phyloP scores from a whole-genome alignment of 768 basidiomycete genomes.

The Lyophyllum atratum region DNA sequence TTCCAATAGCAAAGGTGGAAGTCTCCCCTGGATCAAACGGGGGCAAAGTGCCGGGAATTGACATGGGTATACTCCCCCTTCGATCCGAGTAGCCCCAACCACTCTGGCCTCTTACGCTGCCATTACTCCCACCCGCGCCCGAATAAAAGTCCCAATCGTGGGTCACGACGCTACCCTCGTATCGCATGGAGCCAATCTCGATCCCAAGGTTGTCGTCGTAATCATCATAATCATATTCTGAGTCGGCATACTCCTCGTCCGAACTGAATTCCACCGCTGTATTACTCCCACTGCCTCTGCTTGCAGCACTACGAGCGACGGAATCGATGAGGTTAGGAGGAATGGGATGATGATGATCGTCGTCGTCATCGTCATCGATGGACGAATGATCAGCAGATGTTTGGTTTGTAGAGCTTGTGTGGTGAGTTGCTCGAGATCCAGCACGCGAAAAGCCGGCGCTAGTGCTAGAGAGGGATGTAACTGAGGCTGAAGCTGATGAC shows the following conservation, averaged over 20 bases:
- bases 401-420: constrained; percentile 33
- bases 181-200: constrained; percentile 40
- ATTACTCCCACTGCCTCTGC: constrained; percentile 25
- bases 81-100: constrained; percentile 26
- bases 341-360: constrained; percentile 34
- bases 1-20: constrained; percentile 24
- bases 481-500: constrained; percentile 47
- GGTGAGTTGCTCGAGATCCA: constrained; percentile 27
- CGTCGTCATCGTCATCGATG: constrained; percentile 38
- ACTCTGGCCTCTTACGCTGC: constrained; percentile 21
- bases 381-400: constrained; percentile 38
- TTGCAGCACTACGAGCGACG: constrained; percentile 25
- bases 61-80: constrained; percentile 63
- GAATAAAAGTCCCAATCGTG: constrained; percentile 25
- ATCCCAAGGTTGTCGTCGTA: constrained; percentile 37
- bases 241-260: constrained; percentile 48
- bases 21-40: constrained; percentile 12
- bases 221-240: constrained; percentile 34
- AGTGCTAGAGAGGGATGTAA: constrained; percentile 41
- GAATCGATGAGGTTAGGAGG: constrained; percentile 20
- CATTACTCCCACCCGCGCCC: constrained; percentile 23
- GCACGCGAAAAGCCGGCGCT: constrained; percentile 32
- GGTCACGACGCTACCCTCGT: constrained; percentile 30
- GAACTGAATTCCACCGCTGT: constrained; percentile 43
- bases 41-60: constrained; percentile 45